Evolutionary conservation across 2,329 filamentous ascomycete species (phyloP).

Genomic region (Thielaviopsis cerberus): DNA sequence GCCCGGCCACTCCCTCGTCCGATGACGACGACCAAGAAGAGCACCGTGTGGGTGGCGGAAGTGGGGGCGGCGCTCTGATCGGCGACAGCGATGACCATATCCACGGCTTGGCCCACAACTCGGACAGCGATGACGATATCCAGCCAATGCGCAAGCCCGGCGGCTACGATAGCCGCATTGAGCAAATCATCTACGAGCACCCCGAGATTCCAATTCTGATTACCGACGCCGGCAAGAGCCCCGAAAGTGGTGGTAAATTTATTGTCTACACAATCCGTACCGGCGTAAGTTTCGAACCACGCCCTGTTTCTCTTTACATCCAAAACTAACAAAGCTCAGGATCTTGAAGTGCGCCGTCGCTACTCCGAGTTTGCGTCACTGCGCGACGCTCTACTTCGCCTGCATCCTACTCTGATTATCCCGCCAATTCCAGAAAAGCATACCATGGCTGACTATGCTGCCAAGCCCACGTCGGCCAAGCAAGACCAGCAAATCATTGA

Average conservation of each 20-base stretch:
- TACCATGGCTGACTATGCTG: constrained; percentile 94
- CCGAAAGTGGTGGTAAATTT: constrained; percentile 76
- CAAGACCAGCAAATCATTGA: constrained; percentile 96
- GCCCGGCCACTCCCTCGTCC: constrained; percentile 7
- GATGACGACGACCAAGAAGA: constrained; percentile 1
- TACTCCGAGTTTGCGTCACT: constrained; percentile 95
- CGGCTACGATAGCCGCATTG: constrained; percentile 84
- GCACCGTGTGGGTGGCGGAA: neutral
- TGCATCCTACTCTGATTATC: constrained; percentile 88
- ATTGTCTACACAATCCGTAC: constrained; percentile 97
- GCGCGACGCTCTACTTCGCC: constrained; percentile 67
- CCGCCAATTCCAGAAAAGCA: constrained; percentile 98
- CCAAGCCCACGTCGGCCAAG: constrained; percentile 93
- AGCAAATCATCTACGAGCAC: constrained; percentile 93
- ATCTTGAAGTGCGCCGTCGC: constrained; percentile 80
- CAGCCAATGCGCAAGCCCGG: constrained; percentile 54
- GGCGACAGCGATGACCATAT: constrained; percentile 30
- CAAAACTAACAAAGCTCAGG: constrained; percentile 32
- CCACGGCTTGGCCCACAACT: constrained; percentile 18
- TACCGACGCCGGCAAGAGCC: constrained; percentile 85
- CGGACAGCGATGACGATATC: constrained; percentile 26
- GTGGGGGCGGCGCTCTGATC: neutral
- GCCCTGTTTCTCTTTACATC: neutral
- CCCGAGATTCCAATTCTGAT: constrained; percentile 80
- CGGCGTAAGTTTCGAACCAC: constrained; percentile 39